Base-by-base conservation (phyloP, 2,329 filamentous ascomycete genomes). In the Metarhizium humberi region DNA sequence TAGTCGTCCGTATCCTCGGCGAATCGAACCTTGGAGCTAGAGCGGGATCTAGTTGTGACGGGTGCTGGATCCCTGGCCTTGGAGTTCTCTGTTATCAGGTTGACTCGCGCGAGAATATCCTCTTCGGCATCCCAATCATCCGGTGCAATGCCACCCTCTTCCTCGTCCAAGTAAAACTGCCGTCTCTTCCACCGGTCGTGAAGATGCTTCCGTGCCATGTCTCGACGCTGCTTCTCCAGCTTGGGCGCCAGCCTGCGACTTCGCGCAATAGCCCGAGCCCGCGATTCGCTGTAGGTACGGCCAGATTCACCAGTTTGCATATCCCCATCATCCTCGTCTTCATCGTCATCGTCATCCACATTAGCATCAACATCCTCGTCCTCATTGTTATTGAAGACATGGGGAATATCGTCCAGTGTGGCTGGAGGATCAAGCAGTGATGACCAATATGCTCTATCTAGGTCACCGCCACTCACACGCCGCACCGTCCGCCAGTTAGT, bases 131-230 rank as follows among this genome's bases (percentile, higher is more conserved):
- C 74, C 75, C 85, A 91, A 30, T 81, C 83, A 6, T 79, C 75
- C 0, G 87, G 87, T 2, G 81, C 75, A n/a, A 70, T 67, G 10
- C 81, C 79, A 2, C 90, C 90, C 68, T 95, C 90, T 72, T 95
- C 90, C 68, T 91, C 87, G 56, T 95, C 90, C 0, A 90, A 79
- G 63, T 94, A 95, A 63, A 94, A 95, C 43, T 86, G 82, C 49
- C 90, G 79, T 56, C 87, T 79, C 63, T 81, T 81, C 89, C 89
- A 94, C 51, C 89, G 79, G 54, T 92, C 82, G 62, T 86, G 78
- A 40, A 90, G 74, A 59, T 77, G 76, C 43, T 71, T 73, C 14
- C 80, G 73, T 1, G 79, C 78, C 70, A 73, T 70, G 6, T 71
- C 67, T 32, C 71, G 67, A 30, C 71, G 67, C 18, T 71, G 66